Conservation (phyloP, 164 flowering plant genomes). For the Aristolochia contorta region DNA sequence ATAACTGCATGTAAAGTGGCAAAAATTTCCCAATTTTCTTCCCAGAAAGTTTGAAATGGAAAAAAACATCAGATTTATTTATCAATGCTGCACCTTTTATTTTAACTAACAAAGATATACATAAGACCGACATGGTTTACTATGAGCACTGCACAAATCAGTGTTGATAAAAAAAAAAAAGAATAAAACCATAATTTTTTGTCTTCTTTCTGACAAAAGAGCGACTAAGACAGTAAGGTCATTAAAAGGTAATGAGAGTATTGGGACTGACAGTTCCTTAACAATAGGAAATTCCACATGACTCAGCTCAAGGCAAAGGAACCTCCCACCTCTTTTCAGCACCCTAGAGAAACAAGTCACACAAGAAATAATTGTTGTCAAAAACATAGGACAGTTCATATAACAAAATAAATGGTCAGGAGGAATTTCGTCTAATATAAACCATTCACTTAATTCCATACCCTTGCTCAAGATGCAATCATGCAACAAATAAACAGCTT, state of each 20-base stretch:
- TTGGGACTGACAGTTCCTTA: constrained; percentile 64
- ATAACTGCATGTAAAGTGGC: too few species aligned
- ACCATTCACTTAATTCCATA: not conserved
- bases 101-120: too few species aligned
- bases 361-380: too few species aligned
- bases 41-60: too few species aligned
- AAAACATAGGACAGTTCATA: too few species aligned
- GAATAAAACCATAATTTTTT: not conserved
- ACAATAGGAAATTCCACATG: constrained; percentile 80
- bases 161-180: too few species aligned
- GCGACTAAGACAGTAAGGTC: not conserved
- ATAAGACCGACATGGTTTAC: too few species aligned
- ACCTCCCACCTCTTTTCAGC: constrained; percentile 81
- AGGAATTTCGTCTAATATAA: not conserved
- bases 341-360: constrained; percentile 37
- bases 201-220: not conserved
- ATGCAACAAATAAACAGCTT: not conserved
- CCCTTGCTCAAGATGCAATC: constrained; percentile 1
- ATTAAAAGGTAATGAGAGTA: not conserved
- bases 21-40: too few species aligned
- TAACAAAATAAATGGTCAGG: too few species aligned
- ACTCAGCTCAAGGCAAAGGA: constrained; percentile 95
- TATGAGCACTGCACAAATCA: too few species aligned
- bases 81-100: too few species aligned
- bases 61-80: too few species aligned